Base-by-base conservation (phyloP, 2,329 filamentous ascomycete species). In the Aureobasidium sp. region DNA sequence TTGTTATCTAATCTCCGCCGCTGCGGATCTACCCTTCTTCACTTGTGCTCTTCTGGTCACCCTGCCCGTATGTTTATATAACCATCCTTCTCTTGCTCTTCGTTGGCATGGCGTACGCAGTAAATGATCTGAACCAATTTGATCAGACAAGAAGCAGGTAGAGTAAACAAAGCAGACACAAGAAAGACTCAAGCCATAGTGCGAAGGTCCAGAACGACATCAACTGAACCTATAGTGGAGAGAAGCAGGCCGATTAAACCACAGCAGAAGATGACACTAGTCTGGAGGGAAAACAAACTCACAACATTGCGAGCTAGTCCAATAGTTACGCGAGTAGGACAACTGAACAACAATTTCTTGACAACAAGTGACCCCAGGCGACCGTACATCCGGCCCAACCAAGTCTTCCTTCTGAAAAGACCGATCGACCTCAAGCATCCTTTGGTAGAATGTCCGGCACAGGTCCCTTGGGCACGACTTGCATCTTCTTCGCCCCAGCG, bases 371-470 rank as follows among this genome's bases (percentile, higher is more conserved):
- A 6, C 21, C 13, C 19, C 19, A 27, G 42, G 42, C 42, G 42
- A 17, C 4, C 23, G 17, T n/a, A n/a, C 23, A 27, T 27, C 23
- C 5, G 13, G 11, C 23, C 6, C 6, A 17, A 45, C 23, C 11
- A 27, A 27, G 13, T n/a, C 15, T 17, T 3, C 17, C 2, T 6
- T 4, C n/a, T 31, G 4, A 6, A 5, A 2, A 33, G 3, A 21
- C 31, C 11, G 19, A 1, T 13, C 11, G 4, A n/a, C 2, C 17
- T 43, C 51, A 43, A 15, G 64, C 91, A 90, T 63, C 53, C 42
- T 61, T 42, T n/a, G n/a, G n/a, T n/a, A n/a, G 58, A 10, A 69
- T 67, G 40, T 67, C 31, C 11, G 68, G 68, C 19, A 65, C 19
- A 7, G 68, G 68, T 3, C 68, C 68, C 25, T 63, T 60, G 4